Evolutionary conservation across 768 basidiomycete species (phyloP), one percentile per base, ranked within the genome.

Genomic region (Gymnopilus dilepis): DNA sequence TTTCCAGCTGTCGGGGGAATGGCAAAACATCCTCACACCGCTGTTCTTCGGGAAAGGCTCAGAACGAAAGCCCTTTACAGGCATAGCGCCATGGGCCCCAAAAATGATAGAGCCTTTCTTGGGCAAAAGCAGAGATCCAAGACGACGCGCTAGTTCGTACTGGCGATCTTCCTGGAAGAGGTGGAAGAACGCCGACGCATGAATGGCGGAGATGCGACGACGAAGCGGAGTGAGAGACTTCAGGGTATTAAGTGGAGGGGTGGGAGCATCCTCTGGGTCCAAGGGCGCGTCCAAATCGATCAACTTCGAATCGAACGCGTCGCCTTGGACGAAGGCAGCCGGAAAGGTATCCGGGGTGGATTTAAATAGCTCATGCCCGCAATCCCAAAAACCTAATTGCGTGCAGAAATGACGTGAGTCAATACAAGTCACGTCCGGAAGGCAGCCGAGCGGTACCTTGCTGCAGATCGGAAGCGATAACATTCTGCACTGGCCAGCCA

Each of bases 361-460:
- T 56, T 71, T 78, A 74, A 88, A 91, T 19, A 91, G 76, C 43
- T 82, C 76, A 63, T 90, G 87, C 0, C 89, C 88, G 4, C 82
- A 76, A 4, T 84, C 77, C 87, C 87, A 89, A 63, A 86, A 85
- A 13, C 75, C 88, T 88, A 57, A 37, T 15, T 40, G 24, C 34
- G 34, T 11, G 21, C n/a, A 15, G 5, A 31, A 50, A 50, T 50
- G 7, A 26, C 21, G 45, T 37, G n/a, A 31, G 12, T 34, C 11
- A 38, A 9, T n/a, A 40, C 22, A 22, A 24, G 34, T 26, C 42
- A 37, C 17, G n/a, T 48, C 34, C 21, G 28, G 28, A 34, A 50
- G 47, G 17, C 47, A 50, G 6, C 47, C 47, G 59, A 22, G 3
- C 1, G 24, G 33, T 42, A 76, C 79, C 74, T 71, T 64, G 67